Percentiles rank a stretch among this genome's conserved stretches.
These are phyloP conservation scores for Globisporangium spiculum DNA, from an alignment of 352 stramenopile genomes.

Conservation along the genomic window DNA sequence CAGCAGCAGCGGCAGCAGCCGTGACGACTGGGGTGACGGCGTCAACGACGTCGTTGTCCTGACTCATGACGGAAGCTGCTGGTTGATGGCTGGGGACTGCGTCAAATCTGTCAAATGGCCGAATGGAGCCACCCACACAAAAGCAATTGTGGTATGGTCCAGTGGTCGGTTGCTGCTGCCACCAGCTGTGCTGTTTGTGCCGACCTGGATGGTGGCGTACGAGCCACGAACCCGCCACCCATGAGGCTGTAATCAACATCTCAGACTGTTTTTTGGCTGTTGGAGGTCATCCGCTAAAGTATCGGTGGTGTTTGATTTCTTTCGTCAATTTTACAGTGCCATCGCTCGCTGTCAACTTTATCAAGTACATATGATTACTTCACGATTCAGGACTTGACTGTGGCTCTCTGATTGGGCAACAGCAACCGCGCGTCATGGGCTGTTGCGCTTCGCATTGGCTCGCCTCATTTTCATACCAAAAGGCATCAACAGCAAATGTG, in stretches of 20 bases:
- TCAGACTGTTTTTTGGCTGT: neutral
- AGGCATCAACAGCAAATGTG: no score
- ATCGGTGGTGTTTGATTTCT: neutral
- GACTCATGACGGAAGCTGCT: slow-evolving; percentile 5
- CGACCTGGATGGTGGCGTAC: neutral
- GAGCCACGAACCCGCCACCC: neutral
- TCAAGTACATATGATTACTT: no score
- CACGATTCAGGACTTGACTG: no score
- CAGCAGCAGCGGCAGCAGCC: neutral
- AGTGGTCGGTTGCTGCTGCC: slow-evolving; percentile 2
- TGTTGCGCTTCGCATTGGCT: no score
- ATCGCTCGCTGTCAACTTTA: no score
- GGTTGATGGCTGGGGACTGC: neutral
- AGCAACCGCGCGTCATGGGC: no score
- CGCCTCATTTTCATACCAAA: no score
- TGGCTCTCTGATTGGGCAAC: no score
- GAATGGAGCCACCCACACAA: neutral
- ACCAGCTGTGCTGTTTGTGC: neutral
- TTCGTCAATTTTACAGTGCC: no score
- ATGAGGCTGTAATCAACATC: neutral
- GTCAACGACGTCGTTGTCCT: neutral
- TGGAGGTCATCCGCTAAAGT: neutral
- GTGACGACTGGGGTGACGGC: neutral
- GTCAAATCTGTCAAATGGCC: slow-evolving; percentile 2
- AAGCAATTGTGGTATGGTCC: neutral